A percentile compares a stretch with the other conserved stretches of the same genome.
phyloP scores from a whole-genome alignment of 2,329 filamentous ascomycete genomes.

The Epichloe hybrida region DNA sequence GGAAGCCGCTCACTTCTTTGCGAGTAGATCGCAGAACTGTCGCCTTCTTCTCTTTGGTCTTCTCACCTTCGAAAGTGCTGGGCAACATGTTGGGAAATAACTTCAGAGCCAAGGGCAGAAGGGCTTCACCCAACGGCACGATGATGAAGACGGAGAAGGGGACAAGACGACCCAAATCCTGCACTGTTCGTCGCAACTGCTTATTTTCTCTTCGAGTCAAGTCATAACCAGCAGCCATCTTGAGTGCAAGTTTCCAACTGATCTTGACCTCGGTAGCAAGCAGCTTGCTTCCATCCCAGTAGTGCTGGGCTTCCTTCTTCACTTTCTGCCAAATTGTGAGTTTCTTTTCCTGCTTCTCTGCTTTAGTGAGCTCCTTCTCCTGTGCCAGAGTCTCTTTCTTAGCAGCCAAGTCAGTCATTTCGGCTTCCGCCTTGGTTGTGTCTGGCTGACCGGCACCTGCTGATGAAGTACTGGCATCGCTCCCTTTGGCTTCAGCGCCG shows the following conservation, averaged over 20 bases:
- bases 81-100: constrained; percentile 95
- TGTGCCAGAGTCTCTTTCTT: constrained; percentile 48
- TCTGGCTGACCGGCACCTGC: constrained; percentile 19
- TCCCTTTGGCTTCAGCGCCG: constrained; percentile 18
- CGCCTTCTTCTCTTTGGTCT: constrained; percentile 81
- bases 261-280: constrained; percentile 86
- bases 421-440: constrained; percentile 26
- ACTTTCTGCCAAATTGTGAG: constrained; percentile 82
- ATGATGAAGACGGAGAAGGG: constrained; percentile 97
- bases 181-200: constrained; percentile 84
- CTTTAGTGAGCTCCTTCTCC: constrained; percentile 42
- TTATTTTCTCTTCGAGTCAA: constrained; percentile 85
- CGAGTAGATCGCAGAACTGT: constrained; percentile 67
- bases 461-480: constrained; percentile 15
- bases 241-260: constrained; percentile 77
- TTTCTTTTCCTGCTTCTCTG: constrained; percentile 64
- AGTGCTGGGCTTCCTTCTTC: constrained; percentile 86
- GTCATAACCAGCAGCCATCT: constrained; percentile 97
- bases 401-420: constrained; percentile 47
- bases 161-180: constrained; percentile 82
- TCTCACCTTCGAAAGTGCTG: constrained; percentile 90
- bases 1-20: constrained; percentile 85
- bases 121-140: constrained; percentile 86
- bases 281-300: constrained; percentile 97
- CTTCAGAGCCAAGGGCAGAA: constrained; percentile 82